Base-by-base conservation (phyloP, 225 moss, liverwort and hornwort genomes). In the Marchantia paleacea region DNA sequence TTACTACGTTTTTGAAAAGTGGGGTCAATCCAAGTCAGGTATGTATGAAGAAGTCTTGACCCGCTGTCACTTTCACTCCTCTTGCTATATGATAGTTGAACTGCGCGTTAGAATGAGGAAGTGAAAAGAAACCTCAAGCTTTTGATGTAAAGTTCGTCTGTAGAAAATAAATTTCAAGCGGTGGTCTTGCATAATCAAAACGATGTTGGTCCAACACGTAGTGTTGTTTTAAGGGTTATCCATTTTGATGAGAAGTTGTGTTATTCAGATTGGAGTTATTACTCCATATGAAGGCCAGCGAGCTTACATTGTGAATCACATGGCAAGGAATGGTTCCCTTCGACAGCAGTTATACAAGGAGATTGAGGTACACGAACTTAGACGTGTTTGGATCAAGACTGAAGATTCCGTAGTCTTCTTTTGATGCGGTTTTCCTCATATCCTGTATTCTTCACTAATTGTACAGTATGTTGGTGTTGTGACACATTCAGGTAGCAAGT, bases 271-370 rank as follows among this genome's bases (percentile, higher is more conserved):
- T 83, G 99, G 99, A 85, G 99, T 99, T 65, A 99, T 99, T 52
- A 99, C 99, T 0, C 99, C 99, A 16, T 99, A 99, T 83, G 99
- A 99, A 85, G 99, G 99, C 30, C 99, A 99, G 77, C 99, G 99
- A 78, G 99, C 99, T 47, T 99, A 95, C 80, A 99, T 99, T 85
- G 95, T 99, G 30, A 99, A 99, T 86, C 92, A 99, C 81, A 99
- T 99, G 99, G 92, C 95, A 75, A 86, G 99, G 71, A 95, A 95
- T 87, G 99, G 99, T 29, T 92, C 93, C 51, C 82, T 99, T 50
- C 91, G 99, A 51, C 99, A 99, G 85, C 99, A 99, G 63, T 79
- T 99, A 67, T 99, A 99, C 74, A 99, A 99, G 75, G 99, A 99
- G 69, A 99, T 99, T 52, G 99, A 99, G 94, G 96, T 84, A 75